These are phyloP conservation scores for Aspergillaceae sp. DNA, from an alignment of 2,329 filamentous ascomycete species.

Conservation along the genomic window DNA sequence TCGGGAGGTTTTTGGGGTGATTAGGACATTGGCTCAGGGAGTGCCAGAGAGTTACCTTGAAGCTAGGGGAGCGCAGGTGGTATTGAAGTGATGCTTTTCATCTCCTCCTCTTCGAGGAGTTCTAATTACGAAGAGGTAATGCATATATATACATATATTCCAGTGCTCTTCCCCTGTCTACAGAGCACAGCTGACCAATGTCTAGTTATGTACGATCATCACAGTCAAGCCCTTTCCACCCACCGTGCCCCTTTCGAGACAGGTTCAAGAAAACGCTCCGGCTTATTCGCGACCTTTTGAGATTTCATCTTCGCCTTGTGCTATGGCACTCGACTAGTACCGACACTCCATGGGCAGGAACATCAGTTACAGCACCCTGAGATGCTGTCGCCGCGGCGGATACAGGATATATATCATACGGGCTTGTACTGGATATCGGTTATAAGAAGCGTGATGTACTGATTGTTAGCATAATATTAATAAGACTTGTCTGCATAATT, in stretches of 20 bases:
- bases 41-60: constrained; percentile 83
- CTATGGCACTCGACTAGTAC: constrained; percentile 60
- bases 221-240: constrained; percentile 96
- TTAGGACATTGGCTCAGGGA: constrained; percentile 71
- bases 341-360: constrained; percentile 61
- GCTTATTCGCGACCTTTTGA: constrained; percentile 85
- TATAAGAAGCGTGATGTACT: no score
- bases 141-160: no score
- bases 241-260: constrained; percentile 68
- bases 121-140: not conserved
- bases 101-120: not conserved
- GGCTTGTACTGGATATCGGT: no score
- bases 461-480: not conserved
- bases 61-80: constrained; percentile 81
- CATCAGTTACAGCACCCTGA: constrained; percentile 50
- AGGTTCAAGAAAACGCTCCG: constrained; percentile 88
- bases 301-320: constrained; percentile 64
- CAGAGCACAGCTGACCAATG: not conserved
- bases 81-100: constrained; percentile 59
- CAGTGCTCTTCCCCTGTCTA: no score
- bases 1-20: constrained; percentile 77
- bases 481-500: not conserved
- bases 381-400: constrained; percentile 48
- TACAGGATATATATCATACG: not conserved
- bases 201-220: constrained; percentile 64